A percentile compares a stretch with the other conserved stretches of the same genome.
Conservation (phyloP, 2,329 filamentous ascomycete genomes). For the Pestalotiopsis sp. region DNA sequence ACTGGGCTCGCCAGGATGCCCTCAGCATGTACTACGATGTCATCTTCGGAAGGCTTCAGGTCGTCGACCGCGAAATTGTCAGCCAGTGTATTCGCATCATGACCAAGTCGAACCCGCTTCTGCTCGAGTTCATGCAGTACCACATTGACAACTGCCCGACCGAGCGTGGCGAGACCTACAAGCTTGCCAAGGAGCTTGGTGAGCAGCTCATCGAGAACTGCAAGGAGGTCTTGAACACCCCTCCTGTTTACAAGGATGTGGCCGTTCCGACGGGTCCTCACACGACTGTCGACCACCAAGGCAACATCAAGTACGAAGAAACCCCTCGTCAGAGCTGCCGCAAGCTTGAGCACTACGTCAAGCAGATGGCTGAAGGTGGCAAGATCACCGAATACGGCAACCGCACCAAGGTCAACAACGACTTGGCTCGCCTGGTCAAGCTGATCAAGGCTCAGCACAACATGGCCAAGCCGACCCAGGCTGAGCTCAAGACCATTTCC, state of each 20-base stretch:
- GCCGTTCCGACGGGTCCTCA: conserved; percentile 87
- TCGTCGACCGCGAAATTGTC: conserved; percentile 95
- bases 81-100: conserved; percentile 98
- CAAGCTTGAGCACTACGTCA: conserved; percentile 97
- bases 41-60: conserved; percentile 92
- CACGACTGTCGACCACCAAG: conserved; percentile 88
- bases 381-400: conserved; percentile 99
- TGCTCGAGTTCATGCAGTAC: conserved; percentile 99
- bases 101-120: conserved; percentile 95
- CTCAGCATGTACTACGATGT: conserved; percentile 99
- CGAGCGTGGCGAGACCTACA: conserved; percentile 94
- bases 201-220: conserved; percentile 96
- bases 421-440: conserved; percentile 94
- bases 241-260: conserved; percentile 96
- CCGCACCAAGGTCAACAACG: conserved; percentile 96
- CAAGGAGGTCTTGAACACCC: conserved; percentile 81
- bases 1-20: conserved; percentile 97
- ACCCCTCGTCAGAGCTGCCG: conserved; percentile 84
- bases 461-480: conserved; percentile 91
- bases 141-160: conserved; percentile 99
- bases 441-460: conserved; percentile 98
- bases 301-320: conserved; percentile 92
- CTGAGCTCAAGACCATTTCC: conserved; percentile 96
- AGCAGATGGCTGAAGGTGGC: conserved; percentile 96
- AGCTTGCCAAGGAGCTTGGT: conserved; percentile 94